phyloP scores from a whole-genome alignment of 2,329 filamentous ascomycete species.

The Xylariaceae sp. region DNA sequence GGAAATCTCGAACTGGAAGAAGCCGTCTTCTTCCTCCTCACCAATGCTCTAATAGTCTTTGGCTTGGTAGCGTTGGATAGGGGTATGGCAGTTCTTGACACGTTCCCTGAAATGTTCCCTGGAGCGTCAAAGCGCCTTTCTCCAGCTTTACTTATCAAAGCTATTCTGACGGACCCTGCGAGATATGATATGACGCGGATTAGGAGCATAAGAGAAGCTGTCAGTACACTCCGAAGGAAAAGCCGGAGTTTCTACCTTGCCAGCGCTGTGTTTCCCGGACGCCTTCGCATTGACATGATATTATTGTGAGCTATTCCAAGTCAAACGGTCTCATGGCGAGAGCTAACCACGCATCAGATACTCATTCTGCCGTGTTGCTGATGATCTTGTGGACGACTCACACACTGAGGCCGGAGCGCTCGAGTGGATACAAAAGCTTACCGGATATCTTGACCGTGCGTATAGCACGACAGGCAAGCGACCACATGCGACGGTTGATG shows the following conservation, averaged over 20 bases:
- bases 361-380: constrained; percentile 75
- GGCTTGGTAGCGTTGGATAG: constrained; percentile 74
- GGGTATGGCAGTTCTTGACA: constrained; percentile 68
- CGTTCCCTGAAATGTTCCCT: constrained; percentile 65
- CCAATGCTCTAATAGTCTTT: constrained; percentile 73
- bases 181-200: constrained; percentile 66
- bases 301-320: constrained; percentile 56
- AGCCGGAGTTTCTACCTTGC: constrained; percentile 78
- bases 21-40: constrained; percentile 74
- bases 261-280: constrained; percentile 71
- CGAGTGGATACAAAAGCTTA: constrained; percentile 65
- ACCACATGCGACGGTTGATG: constrained; percentile 33
- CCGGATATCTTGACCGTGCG: constrained; percentile 60
- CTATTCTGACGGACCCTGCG: constrained; percentile 53
- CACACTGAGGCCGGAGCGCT: constrained; percentile 57
- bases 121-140: constrained; percentile 56
- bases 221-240: constrained; percentile 64
- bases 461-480: constrained; percentile 47
- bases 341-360: constrained; percentile 54
- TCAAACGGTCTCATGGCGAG: neutral
- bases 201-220: constrained; percentile 64
- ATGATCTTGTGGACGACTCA: constrained; percentile 75
- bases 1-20: constrained; percentile 75
- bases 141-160: constrained; percentile 57
- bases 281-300: constrained; percentile 71